These are phyloP conservation scores for Colletotrichum paranaense DNA, from an alignment of 2,329 filamentous ascomycete species.

Conservation along the genomic window DNA sequence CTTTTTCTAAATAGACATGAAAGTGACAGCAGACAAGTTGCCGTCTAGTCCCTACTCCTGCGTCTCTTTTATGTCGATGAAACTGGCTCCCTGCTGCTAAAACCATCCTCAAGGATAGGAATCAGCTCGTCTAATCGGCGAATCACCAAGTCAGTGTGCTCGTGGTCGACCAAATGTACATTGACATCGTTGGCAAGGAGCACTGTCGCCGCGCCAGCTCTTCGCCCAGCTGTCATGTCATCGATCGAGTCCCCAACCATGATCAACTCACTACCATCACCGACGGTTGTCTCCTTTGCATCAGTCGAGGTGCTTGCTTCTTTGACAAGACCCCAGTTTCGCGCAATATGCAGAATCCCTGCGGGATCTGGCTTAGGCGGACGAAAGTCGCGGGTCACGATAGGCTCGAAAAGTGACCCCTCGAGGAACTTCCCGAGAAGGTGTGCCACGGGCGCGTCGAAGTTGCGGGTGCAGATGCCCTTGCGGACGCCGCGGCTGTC, in stretches of 20 bases:
- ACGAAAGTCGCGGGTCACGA: slow-evolving; percentile 85
- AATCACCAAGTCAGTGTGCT: slow-evolving; percentile 82
- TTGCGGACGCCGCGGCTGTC: slow-evolving; percentile 75
- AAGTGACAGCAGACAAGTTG: neutral
- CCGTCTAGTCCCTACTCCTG: too few relatives aligned
- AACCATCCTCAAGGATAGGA: slow-evolving; percentile 76
- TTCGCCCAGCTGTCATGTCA: slow-evolving; percentile 89
- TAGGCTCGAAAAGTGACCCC: slow-evolving; percentile 75
- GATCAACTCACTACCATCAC: slow-evolving; percentile 62
- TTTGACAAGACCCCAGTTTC: slow-evolving; percentile 72
- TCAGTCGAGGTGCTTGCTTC: neutral
- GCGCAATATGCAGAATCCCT: slow-evolving; percentile 87
- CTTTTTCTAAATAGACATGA: neutral
- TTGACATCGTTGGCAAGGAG: slow-evolving; percentile 89
- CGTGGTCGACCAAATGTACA: slow-evolving; percentile 73
- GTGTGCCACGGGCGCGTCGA: slow-evolving; percentile 81
- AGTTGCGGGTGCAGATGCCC: slow-evolving; percentile 94
- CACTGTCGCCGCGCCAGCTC: slow-evolving; percentile 91
- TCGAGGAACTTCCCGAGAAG: slow-evolving; percentile 81
- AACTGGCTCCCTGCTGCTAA: slow-evolving; percentile 58
- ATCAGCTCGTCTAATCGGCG: slow-evolving; percentile 80
- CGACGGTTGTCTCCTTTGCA: slow-evolving; percentile 30
- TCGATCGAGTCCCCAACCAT: slow-evolving; percentile 87
- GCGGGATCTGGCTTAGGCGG: slow-evolving; percentile 91
- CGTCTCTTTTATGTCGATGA: neutral